These are phyloP conservation scores for Parathielavia hyrcaniae DNA, from an alignment of 495 filamentous ascomycete genomes.

Conservation along the genomic window DNA sequence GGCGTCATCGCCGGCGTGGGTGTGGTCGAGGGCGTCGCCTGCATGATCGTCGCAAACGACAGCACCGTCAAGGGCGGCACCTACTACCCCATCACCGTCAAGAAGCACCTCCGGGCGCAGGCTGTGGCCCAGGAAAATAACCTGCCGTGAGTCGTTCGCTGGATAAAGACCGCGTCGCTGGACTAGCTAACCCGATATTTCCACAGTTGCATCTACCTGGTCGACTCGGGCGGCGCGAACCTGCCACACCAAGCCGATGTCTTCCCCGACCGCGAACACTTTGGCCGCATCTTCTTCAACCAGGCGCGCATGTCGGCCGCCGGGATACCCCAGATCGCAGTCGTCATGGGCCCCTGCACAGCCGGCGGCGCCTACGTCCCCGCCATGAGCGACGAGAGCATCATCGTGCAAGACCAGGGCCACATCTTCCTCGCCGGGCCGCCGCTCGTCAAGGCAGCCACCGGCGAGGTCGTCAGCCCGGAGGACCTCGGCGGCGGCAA, in stretches of 20 bases:
- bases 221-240: conserved; percentile 94
- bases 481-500: conserved; percentile 93
- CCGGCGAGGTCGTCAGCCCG: conserved; percentile 85
- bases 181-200: not conserved
- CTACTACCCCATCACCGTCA: conserved; percentile 96
- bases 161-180: not conserved
- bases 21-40: conserved; percentile 80
- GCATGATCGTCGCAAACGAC: conserved; percentile 94
- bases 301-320: conserved; percentile 84
- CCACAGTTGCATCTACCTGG: conserved; percentile 78
- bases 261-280: conserved; percentile 92
- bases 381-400: conserved; percentile 93
- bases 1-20: conserved; percentile 94
- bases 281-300: conserved; percentile 97
- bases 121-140: conserved; percentile 85
- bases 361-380: conserved; percentile 95
- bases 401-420: conserved; percentile 91
- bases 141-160: conserved; percentile 40
- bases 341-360: conserved; percentile 97
- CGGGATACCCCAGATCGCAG: conserved; percentile 87
- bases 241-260: conserved; percentile 94
- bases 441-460: conserved; percentile 92
- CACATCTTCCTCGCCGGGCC: conserved; percentile 96
- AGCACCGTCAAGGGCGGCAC: conserved; percentile 99
- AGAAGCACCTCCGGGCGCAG: conserved; percentile 94